Base-by-base conservation (phyloP, 1,139 yeast genomes). In the Suhomyces taliae region DNA sequence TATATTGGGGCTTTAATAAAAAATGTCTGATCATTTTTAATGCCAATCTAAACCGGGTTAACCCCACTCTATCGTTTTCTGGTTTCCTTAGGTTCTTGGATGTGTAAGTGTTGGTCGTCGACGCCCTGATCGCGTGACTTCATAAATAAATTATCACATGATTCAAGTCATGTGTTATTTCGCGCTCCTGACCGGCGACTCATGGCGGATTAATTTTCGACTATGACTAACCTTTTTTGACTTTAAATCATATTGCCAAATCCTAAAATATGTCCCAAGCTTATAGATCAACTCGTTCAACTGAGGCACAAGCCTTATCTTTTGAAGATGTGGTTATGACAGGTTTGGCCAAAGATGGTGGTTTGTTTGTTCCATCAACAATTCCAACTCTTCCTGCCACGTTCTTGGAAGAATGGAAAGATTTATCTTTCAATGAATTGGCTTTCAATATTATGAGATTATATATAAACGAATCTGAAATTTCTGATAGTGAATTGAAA, bases 271-370 rank as follows among this genome's bases (percentile, higher is more conserved):
- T 57, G 60, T 57, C 60, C 7, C 76, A 82, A 69, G 67, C 73
- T 44, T 93, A 93, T 67, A 85, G 96, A 70, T 91, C 98, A 26
- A 90, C 99, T 11, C 85, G 98, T 64, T 83, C 95, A 7, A 61
- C 82, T 26, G 65, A 64, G 10, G 66, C 67, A 32, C 81, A 82
- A 56, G 68, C 79, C 11, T 78, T 84, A 48, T 78, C 93, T 4
- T 93, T 93, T 59, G 99, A 93, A 69, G 95, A 87, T 51, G 96
- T 91, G 8, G 91, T 93, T 44, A 87, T 93, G 69, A 87, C 88
- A 53, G 99, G 99, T 40, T 78, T 93, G 60, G 99, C 98, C 45
- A 83, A 87, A 44, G 99, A 95, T 65, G 99, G 99, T 57, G 99
- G 99, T 37, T 80, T 93, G 43, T 93, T 89, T 66, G 78, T 95